Percentiles rank a stretch among this genome's conserved stretches.
phyloP scores from a whole-genome alignment of 164 flowering plant species.

The Tetracentron sinense region DNA sequence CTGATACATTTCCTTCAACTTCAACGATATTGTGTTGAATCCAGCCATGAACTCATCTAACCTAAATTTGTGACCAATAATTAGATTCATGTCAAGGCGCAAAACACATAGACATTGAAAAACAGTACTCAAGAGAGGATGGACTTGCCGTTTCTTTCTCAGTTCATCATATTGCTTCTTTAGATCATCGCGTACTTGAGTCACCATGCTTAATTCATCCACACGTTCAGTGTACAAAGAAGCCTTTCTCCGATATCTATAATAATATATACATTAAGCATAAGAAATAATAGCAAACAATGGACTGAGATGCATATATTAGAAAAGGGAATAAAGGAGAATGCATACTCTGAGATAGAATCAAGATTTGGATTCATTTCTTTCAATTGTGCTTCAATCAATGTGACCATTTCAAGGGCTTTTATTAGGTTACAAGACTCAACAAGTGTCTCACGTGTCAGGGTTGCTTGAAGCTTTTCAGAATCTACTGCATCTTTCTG shows the following conservation, averaged over 20 bases:
- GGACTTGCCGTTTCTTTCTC: slow-evolving; percentile 76
- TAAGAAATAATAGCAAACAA: neutral
- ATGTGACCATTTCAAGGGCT: slow-evolving; percentile 78
- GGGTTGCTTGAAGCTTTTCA: slow-evolving; percentile 69
- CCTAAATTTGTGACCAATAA: slow-evolving; percentile 37
- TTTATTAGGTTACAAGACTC: slow-evolving; percentile 51
- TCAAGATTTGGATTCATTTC: slow-evolving; percentile 99
- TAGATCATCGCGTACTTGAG: slow-evolving; percentile 83
- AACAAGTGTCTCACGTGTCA: slow-evolving; percentile 45
- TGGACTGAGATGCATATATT: neutral
- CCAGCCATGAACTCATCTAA: slow-evolving; percentile 99
- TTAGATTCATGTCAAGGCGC: neutral
- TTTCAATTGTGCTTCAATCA: slow-evolving; percentile 87
- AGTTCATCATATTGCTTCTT: slow-evolving; percentile 88
- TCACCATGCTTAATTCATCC: slow-evolving; percentile 70
- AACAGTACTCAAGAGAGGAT: neutral
- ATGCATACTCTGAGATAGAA: slow-evolving; percentile 81
- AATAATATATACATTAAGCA: neutral
- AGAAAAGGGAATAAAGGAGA: neutral
- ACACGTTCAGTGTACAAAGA: slow-evolving; percentile 74
- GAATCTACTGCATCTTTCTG: slow-evolving; percentile 82
- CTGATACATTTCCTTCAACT: slow-evolving; percentile 99
- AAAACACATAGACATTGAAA: neutral
- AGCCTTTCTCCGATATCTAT: slow-evolving; percentile 74
- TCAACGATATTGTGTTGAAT: slow-evolving; percentile 85